Conservation (phyloP, 2,329 filamentous ascomycete species). For the Torrubiella hemipterigena region DNA sequence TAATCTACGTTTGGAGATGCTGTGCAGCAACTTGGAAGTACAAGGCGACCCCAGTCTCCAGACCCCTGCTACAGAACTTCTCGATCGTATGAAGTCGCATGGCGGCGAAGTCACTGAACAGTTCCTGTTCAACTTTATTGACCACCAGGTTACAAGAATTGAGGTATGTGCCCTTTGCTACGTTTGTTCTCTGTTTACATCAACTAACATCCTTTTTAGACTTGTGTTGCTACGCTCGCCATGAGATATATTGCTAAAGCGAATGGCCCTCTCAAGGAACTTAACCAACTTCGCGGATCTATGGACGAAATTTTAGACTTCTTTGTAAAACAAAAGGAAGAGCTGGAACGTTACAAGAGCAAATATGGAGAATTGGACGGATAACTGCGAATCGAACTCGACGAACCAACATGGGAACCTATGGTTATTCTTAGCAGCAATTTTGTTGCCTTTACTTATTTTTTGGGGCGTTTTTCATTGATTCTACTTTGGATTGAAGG, state of each 20-base stretch:
- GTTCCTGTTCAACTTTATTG: slow-evolving; percentile 80
- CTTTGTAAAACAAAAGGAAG: slow-evolving; percentile 47
- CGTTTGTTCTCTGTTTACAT: slow-evolving; percentile 4
- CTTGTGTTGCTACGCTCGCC: slow-evolving; percentile 66
- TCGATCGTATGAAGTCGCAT: slow-evolving; percentile 54
- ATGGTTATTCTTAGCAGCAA: no score
- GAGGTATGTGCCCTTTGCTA: slow-evolving; percentile 66
- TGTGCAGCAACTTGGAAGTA: slow-evolving; percentile 80
- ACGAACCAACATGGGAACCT: no score
- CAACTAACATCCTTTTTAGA: slow-evolving; percentile 36
- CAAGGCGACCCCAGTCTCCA: slow-evolving; percentile 51
- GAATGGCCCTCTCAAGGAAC: slow-evolving; percentile 44
- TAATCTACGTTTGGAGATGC: slow-evolving; percentile 79
- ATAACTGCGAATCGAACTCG: no score
- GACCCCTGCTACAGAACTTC: slow-evolving; percentile 69
- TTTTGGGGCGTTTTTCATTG: no score
- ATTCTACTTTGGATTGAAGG: no score
- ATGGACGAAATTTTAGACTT: slow-evolving; percentile 60
- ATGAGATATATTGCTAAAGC: slow-evolving; percentile 71
- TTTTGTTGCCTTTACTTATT: no score
- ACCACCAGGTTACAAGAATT: slow-evolving; percentile 90
- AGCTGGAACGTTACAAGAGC: slow-evolving; percentile 50
- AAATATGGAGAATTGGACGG: slow-evolving; percentile 37
- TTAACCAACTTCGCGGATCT: slow-evolving; percentile 64
- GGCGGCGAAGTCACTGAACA: slow-evolving; percentile 81